A percentile compares a stretch with the other conserved stretches of the same genome.
Conservation (phyloP, 495 filamentous ascomycete species). For the Amorphotheca resinae region DNA sequence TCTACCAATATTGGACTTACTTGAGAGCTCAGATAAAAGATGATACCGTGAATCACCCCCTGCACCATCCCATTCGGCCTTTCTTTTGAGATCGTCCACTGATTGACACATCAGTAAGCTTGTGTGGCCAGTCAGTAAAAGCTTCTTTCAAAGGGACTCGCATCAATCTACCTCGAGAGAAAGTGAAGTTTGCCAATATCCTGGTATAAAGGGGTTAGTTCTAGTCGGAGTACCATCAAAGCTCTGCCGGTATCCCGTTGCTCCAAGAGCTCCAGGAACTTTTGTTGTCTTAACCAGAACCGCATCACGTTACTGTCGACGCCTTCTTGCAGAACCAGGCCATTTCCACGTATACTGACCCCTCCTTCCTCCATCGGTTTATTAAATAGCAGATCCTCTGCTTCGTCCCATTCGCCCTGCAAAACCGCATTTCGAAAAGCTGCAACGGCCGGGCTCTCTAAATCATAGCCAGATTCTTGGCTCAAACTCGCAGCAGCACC, state of each 20-base stretch:
- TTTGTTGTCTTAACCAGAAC: conserved; percentile 83
- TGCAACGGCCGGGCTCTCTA: conserved; percentile 77
- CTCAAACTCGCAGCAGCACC: conserved; percentile 59
- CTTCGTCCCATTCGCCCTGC: conserved; percentile 70
- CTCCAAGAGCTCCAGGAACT: conserved; percentile 87
- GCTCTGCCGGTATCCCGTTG: conserved; percentile 57
- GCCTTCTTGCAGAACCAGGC: conserved; percentile 33
- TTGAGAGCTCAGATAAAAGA: conserved; percentile 71
- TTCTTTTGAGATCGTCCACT: conserved; percentile 62
- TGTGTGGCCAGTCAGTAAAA: neutral
- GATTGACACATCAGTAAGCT: conserved; percentile 82
- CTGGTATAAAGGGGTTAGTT: conserved; percentile 78
- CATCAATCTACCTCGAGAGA: conserved; percentile 55
- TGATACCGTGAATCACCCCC: conserved; percentile 58
- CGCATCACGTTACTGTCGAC: conserved; percentile 34
- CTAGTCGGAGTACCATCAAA: conserved; percentile 67
- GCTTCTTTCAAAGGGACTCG: conserved; percentile 2
- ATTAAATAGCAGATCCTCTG: conserved; percentile 68
- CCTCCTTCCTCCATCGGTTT: conserved; percentile 39
- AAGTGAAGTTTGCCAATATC: conserved; percentile 65
- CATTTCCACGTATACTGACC: conserved; percentile 30
- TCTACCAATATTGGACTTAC: conserved; percentile 34
- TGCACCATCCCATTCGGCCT: conserved; percentile 86
- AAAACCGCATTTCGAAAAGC: conserved; percentile 74
- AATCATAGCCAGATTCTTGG: conserved; percentile 73